Conservation (phyloP, 306 rosid species). For the Alnus rubra region DNA sequence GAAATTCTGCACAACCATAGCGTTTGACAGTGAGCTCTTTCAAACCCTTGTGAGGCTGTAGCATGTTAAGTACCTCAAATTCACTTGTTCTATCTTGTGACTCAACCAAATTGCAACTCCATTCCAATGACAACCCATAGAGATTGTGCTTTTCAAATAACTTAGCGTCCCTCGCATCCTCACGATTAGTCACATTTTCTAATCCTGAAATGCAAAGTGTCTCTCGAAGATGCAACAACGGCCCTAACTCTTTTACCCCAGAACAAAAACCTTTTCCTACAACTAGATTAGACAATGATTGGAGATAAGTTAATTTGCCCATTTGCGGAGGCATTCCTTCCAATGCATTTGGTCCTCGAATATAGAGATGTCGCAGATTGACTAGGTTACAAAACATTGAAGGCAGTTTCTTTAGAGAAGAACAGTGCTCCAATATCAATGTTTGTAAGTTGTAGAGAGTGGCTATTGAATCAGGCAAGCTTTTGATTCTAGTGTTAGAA, state of each 20-base stretch:
- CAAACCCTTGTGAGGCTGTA: conserved; percentile 2
- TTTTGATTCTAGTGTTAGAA: no score
- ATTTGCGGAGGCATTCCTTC: no score
- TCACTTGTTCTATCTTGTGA: background rate
- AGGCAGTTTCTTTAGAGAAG: background rate
- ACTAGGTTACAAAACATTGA: background rate
- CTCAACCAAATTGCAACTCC: background rate
- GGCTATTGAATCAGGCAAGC: no score
- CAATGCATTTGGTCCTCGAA: no score
- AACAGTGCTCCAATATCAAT: background rate
- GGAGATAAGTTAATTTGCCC: background rate
- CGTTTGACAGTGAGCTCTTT: background rate
- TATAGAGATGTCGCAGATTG: no score
- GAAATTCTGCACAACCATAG: background rate
- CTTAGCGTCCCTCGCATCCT: background rate
- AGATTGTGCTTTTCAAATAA: background rate
- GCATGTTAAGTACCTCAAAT: background rate
- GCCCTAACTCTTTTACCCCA: background rate
- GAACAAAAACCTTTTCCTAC: no score
- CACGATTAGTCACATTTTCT: background rate
- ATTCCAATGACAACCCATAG: background rate
- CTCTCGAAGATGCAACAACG: background rate
- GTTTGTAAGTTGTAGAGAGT: background rate
- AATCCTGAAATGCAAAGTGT: background rate
- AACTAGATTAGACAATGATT: no score